phyloP scores from a whole-genome alignment of 2,329 filamentous ascomycete genomes.

The Xylariaceae sp. region DNA sequence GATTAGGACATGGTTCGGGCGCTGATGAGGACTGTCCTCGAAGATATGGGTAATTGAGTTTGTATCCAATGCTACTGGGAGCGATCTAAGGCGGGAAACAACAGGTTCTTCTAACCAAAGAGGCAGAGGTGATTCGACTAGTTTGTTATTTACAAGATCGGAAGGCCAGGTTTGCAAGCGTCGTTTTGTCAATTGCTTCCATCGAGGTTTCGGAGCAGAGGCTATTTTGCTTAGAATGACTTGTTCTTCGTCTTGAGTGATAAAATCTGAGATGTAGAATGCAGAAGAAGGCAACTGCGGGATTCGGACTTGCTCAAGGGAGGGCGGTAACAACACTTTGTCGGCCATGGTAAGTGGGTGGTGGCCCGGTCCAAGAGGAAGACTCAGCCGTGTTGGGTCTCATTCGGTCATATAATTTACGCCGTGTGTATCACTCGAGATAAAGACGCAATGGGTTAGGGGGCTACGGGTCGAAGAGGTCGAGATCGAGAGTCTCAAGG shows the following conservation, averaged over 20 bases:
- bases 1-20: conserved; percentile 86
- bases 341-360: no score
- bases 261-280: conserved; percentile 85
- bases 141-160: conserved; percentile 70
- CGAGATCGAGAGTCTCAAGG: no score
- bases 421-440: no score
- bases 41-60: conserved; percentile 45
- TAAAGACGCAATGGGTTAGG: no score
- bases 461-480: no score
- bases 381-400: no score
- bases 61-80: conserved; percentile 36
- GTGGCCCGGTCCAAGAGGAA: no score
- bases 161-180: conserved; percentile 90
- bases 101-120: conserved; percentile 70
- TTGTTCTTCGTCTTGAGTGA: conserved; percentile 69
- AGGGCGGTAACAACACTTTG: conserved; percentile 37
- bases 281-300: conserved; percentile 57
- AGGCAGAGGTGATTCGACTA: conserved; percentile 72
- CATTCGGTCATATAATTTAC: no score
- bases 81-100: conserved; percentile 55
- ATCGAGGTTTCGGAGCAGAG: conserved; percentile 67
- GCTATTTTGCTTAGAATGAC: conserved; percentile 64
- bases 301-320: conserved; percentile 51
- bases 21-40: conserved; percentile 63
- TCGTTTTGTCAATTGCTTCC: conserved; percentile 84